Conservation (phyloP, 2,329 filamentous ascomycete species). For the Aspergillus ochraceus region DNA sequence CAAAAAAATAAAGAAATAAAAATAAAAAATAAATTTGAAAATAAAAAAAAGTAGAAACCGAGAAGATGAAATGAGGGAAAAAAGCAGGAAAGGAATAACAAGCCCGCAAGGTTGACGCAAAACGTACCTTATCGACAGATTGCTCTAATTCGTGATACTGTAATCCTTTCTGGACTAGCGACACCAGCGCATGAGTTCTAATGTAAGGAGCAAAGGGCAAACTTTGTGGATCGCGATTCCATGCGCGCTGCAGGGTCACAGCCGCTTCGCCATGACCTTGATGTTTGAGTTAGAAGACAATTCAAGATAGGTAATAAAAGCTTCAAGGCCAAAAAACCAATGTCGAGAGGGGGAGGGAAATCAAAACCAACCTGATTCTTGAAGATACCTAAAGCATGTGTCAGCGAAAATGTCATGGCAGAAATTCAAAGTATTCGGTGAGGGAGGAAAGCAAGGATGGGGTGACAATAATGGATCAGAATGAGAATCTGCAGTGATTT, state of each 20-base stretch:
- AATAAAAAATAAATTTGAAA: neutral
- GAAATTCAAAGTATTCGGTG: slow-evolving; percentile 17
- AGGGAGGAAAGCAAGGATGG: slow-evolving; percentile 5
- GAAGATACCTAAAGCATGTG: slow-evolving; percentile 48
- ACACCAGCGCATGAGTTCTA: slow-evolving; percentile 59
- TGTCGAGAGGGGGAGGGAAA: slow-evolving; percentile 6
- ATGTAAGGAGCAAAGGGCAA: slow-evolving; percentile 63
- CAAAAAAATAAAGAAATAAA: slow-evolving; percentile 8
- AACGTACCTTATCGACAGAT: slow-evolving; percentile 50
- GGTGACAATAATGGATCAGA: slow-evolving; percentile 2
- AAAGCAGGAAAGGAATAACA: no score
- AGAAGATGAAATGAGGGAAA: no score
- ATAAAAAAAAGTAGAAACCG: no score
- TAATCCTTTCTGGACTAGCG: slow-evolving; percentile 64
- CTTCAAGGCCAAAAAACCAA: slow-evolving; percentile 8
- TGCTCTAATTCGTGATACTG: slow-evolving; percentile 53
- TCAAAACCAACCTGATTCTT: slow-evolving; percentile 53
- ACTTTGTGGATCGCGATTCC: slow-evolving; percentile 61
- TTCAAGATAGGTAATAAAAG: neutral
- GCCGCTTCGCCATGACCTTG: slow-evolving; percentile 60
- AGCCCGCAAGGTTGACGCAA: neutral
- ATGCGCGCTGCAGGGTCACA: slow-evolving; percentile 61
- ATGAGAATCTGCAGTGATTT: slow-evolving; percentile 3
- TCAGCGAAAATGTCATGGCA: slow-evolving; percentile 10
- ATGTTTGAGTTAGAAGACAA: slow-evolving; percentile 11